Evolutionary conservation across 805 yeast species (phyloP).

Genomic region (Kregervanrija fluxuum): DNA sequence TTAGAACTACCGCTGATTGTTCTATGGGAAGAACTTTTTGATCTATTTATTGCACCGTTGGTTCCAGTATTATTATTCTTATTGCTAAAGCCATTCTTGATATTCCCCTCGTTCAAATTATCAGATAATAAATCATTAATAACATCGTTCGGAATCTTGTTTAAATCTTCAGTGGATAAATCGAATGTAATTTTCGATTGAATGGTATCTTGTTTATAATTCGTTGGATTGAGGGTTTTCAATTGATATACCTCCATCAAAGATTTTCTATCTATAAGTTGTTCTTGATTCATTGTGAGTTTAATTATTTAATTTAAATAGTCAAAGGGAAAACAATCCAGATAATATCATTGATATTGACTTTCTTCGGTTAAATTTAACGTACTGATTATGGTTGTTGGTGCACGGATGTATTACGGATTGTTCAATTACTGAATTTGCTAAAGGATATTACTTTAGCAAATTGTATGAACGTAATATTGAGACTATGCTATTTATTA

Average conservation of each 20-base stretch:
- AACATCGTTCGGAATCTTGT: constrained; percentile 19
- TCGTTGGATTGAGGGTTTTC: constrained; percentile 33
- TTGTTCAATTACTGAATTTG: no score
- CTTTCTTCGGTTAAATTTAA: no score
- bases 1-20: neutral
- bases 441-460: no score
- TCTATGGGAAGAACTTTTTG: neutral
- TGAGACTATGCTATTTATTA: no score
- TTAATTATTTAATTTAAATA: no score
- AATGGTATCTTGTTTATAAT: constrained; percentile 18
- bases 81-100: neutral
- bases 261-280: constrained; percentile 8
- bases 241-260: constrained; percentile 35
- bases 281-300: constrained; percentile 2
- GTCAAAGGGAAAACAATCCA: no score
- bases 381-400: no score
- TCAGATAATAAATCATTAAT: constrained; percentile 19
- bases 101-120: constrained; percentile 6
- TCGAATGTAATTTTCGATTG: constrained; percentile 12
- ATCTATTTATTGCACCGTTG: neutral
- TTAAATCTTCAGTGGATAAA: constrained; percentile 10
- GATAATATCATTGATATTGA: no score
- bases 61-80: neutral
- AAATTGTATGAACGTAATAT: no score
- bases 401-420: no score